A percentile compares a stretch with the other conserved stretches of the same genome.
Evolutionary conservation across 768 basidiomycete genomes (phyloP).

Genomic region (Albatrellus ellisii): DNA sequence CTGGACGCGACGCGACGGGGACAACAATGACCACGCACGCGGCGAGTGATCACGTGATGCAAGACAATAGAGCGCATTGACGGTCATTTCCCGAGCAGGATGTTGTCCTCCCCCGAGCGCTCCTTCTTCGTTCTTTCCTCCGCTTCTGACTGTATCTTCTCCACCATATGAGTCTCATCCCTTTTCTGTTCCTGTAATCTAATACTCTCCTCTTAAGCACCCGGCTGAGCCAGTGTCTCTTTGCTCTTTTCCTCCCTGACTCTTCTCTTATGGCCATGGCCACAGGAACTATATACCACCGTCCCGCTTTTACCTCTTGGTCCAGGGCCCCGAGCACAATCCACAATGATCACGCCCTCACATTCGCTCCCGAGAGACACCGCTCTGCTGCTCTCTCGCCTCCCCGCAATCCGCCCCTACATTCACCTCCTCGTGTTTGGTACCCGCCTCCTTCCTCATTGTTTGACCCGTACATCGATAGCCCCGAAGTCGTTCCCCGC

Average conservation of each 20-base stretch:
- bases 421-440: conserved; percentile 8
- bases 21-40: conserved; percentile 1
- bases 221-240: too few relatives aligned
- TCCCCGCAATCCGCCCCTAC: conserved; percentile 1
- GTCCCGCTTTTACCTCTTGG: not conserved
- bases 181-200: too few relatives aligned
- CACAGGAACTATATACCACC: conserved; percentile 3
- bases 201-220: too few relatives aligned
- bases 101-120: too few relatives aligned
- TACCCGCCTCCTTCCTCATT: conserved; percentile 3
- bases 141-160: too few relatives aligned
- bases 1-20: conserved; percentile 9
- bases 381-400: not conserved
- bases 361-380: not conserved
- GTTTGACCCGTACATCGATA: conserved; percentile 7
- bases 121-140: too few relatives aligned
- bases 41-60: conserved; percentile 10
- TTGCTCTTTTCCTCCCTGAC: conserved; percentile 4
- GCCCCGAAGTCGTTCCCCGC: not conserved
- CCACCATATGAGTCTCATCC: too few relatives aligned
- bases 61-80: not conserved
- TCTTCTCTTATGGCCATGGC: conserved; percentile 5
- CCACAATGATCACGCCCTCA: conserved; percentile 1
- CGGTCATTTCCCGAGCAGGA: too few relatives aligned
- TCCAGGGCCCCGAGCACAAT: conserved; percentile 1